Evolutionary conservation across 176 grass and related monocot species (phyloP).

Genomic region (Otatea glauca): DNA sequence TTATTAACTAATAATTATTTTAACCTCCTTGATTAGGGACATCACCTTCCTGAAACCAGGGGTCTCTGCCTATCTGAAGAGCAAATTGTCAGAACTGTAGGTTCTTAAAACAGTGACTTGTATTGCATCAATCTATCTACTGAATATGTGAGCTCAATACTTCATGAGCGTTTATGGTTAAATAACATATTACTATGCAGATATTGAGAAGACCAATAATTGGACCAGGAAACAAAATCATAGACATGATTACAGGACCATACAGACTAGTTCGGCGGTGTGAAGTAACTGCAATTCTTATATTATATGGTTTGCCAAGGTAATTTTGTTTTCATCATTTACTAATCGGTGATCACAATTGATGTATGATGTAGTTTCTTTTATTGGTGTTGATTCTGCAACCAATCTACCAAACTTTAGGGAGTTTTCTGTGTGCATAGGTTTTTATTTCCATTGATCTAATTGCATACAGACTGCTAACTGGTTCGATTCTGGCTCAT

Average conservation of each 20-base stretch:
- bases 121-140: slow-evolving; percentile 32
- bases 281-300: slow-evolving; percentile 92
- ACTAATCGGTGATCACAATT: background rate
- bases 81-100: slow-evolving; percentile 87
- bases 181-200: slow-evolving; percentile 35
- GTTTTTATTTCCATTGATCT: slow-evolving; percentile 31
- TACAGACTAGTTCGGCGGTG: slow-evolving; percentile 62
- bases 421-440: background rate
- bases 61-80: slow-evolving; percentile 97
- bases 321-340: slow-evolving; percentile 42
- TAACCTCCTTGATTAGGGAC: slow-evolving; percentile 61
- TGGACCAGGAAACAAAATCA: slow-evolving; percentile 81
- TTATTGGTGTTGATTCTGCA: background rate
- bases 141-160: slow-evolving; percentile 26
- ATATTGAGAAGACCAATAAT: slow-evolving; percentile 74
- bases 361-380: background rate
- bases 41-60: slow-evolving; percentile 93
- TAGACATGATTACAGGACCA: slow-evolving; percentile 74
- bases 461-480: slow-evolving; percentile 58
- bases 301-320: slow-evolving; percentile 87
- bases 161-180: slow-evolving; percentile 20
- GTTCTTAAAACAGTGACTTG: slow-evolving; percentile 43
- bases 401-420: background rate
- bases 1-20: slow-evolving; percentile 33
- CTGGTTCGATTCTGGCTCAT: slow-evolving; percentile 84